These are phyloP conservation scores for Leccinum truebloodii DNA, from an alignment of 768 basidiomycete species.

Conservation along the genomic window DNA sequence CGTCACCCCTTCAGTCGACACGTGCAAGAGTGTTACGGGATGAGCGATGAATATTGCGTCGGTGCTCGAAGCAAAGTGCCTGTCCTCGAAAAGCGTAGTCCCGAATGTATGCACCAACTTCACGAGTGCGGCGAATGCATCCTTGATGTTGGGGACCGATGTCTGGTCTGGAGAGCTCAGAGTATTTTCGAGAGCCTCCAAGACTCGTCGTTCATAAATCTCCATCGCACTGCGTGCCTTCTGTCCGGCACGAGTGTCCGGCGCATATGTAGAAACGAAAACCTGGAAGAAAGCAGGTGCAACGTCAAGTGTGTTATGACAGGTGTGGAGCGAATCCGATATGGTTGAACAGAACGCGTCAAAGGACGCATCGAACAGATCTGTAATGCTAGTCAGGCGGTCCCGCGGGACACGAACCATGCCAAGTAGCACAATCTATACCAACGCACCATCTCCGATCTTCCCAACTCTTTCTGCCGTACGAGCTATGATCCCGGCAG, in stretches of 20 bases:
- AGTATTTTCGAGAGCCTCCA: slow-evolving; percentile 29
- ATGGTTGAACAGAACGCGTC: slow-evolving; percentile 35
- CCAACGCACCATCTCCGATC: slow-evolving; percentile 42
- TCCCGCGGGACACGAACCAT: slow-evolving; percentile 29
- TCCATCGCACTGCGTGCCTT: slow-evolving; percentile 14
- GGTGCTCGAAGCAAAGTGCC: slow-evolving; percentile 40
- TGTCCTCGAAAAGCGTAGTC: slow-evolving; percentile 47
- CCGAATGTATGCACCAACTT: slow-evolving; percentile 55
- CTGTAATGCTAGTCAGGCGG: slow-evolving; percentile 25
- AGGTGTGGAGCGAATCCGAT: not conserved
- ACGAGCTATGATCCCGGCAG: slow-evolving; percentile 46
- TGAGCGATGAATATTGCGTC: slow-evolving; percentile 46
- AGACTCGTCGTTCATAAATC: slow-evolving; percentile 16
- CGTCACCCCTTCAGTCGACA: slow-evolving; percentile 47
- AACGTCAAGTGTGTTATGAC: slow-evolving; percentile 23
- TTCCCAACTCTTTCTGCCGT: slow-evolving; percentile 45
- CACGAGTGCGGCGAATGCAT: slow-evolving; percentile 34
- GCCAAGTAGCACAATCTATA: slow-evolving; percentile 21
- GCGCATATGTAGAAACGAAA: slow-evolving; percentile 40
- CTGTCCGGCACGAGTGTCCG: slow-evolving; percentile 16
- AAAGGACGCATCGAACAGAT: slow-evolving; percentile 55
- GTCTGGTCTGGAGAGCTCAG: slow-evolving; percentile 9
- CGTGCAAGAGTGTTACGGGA: slow-evolving; percentile 39
- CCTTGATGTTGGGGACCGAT: not conserved
- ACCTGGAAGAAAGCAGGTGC: slow-evolving; percentile 49